Evolutionary conservation across 345 rosid genomes (phyloP).

Genomic region (Salix purpurea): DNA sequence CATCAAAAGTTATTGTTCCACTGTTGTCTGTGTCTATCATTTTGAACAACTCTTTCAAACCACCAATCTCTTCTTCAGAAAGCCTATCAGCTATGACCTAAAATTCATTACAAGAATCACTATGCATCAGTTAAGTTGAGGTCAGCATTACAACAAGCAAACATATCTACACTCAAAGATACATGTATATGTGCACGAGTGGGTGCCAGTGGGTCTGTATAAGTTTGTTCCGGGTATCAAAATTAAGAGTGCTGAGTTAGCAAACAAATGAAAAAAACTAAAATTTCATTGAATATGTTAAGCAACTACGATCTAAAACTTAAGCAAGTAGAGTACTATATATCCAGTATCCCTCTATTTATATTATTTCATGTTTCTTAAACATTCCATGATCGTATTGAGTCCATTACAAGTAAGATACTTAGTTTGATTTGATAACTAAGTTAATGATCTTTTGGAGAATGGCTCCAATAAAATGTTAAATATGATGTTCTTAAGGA

Average conservation of each 20-base stretch:
- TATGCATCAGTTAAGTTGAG: neutral
- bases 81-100: constrained; percentile 83
- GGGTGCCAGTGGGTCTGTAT: too few relatives aligned
- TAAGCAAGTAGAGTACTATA: neutral
- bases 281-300: neutral
- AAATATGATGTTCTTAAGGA: too few relatives aligned
- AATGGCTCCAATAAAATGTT: too few relatives aligned
- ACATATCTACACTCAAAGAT: neutral
- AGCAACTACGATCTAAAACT: neutral
- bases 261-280: neutral
- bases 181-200: neutral
- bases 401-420: too few relatives aligned
- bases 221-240: too few relatives aligned
- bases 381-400: too few relatives aligned
- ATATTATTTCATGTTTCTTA: neutral
- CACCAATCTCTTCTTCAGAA: constrained; percentile 74
- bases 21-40: constrained; percentile 77
- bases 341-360: neutral
- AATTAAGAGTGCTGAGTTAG: too few relatives aligned
- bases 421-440: too few relatives aligned
- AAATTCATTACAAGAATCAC: neutral
- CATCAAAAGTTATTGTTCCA: constrained; percentile 72
- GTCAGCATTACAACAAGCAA: neutral
- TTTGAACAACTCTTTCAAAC: constrained; percentile 69
- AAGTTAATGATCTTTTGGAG: too few relatives aligned